Conservation (phyloP, 1,284 basidiomycete species). For the Boletus holoroseus region DNA sequence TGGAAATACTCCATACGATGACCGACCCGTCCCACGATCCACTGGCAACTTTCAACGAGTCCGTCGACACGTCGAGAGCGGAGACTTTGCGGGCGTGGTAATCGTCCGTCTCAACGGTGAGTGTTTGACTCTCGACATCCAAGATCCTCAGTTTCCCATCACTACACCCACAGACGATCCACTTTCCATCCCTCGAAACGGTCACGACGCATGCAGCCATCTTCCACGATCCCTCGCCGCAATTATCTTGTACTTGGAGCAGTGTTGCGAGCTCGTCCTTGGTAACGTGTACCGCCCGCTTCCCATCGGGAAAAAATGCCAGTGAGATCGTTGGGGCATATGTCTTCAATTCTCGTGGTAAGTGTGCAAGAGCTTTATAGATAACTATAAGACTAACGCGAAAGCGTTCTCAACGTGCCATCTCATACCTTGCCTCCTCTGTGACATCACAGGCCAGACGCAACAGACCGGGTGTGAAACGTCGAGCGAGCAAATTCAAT, state of each 20-base stretch:
- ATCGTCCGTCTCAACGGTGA: not conserved
- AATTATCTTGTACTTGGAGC: not conserved
- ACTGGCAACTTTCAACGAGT: slow-evolving; percentile 4
- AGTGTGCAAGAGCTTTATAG: not conserved
- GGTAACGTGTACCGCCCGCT: slow-evolving; percentile 5
- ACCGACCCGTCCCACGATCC: slow-evolving; percentile 3
- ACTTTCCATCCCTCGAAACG: slow-evolving; percentile 3
- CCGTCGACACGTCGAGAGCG: slow-evolving; percentile 2
- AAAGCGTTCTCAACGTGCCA: not conserved
- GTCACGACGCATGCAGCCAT: slow-evolving; percentile 2
- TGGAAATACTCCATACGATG: not conserved
- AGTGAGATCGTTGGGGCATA: not conserved
- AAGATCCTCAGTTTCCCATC: slow-evolving; percentile 5
- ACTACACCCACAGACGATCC: slow-evolving; percentile 5
- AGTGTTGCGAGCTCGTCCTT: not conserved
- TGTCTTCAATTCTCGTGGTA: slow-evolving; percentile 1
- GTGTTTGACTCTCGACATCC: not conserved
- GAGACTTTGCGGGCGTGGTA: not conserved
- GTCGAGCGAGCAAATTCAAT: no score
- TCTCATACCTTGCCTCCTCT: slow-evolving; percentile 3
- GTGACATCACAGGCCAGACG: not conserved
- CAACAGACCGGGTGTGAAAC: not conserved
- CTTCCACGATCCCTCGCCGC: not conserved
- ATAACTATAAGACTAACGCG: not conserved
- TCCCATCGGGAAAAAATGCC: slow-evolving; percentile 3